Evolutionary conservation across 345 rosid genomes (phyloP).

Genomic region (Moricandia moricandioides): DNA sequence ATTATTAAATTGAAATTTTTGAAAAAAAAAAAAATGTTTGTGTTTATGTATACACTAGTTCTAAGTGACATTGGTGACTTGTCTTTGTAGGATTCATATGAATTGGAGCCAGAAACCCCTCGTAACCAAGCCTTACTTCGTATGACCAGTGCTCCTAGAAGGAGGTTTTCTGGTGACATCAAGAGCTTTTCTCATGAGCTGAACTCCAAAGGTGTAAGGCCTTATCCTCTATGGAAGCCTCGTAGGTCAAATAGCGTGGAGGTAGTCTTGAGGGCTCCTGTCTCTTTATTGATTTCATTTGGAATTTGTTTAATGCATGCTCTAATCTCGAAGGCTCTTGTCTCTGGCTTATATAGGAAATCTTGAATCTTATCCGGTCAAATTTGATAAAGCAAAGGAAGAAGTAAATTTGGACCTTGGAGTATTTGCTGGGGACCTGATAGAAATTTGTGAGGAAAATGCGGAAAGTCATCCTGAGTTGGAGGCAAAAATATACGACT

Average conservation of each 20-base stretch:
- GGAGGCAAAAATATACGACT: constrained; percentile 76
- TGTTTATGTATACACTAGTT: not conserved
- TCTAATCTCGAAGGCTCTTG: constrained; percentile 16
- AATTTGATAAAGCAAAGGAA: constrained; percentile 93
- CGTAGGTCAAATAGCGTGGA: constrained; percentile 67
- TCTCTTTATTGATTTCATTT: not conserved
- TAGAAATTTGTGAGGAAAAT: constrained; percentile 65
- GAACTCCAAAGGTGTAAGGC: constrained; percentile 85
- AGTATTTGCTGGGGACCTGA: constrained; percentile 68
- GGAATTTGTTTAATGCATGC: constrained; percentile 3
- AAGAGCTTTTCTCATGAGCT: constrained; percentile 96
- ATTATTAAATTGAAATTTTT: not conserved
- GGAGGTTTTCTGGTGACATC: constrained; percentile 74
- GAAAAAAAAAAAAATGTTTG: not conserved
- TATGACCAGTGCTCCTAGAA: constrained; percentile 82
- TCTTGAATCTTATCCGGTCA: constrained; percentile 64
- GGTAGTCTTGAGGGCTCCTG: constrained; percentile 40
- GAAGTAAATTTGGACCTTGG: constrained; percentile 89
- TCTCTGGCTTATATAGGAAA: constrained; percentile 49
- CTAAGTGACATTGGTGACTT: not conserved
- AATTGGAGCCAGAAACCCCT: constrained; percentile 76
- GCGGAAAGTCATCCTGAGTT: constrained; percentile 77
- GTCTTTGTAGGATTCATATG: constrained; percentile 35
- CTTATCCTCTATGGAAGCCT: constrained; percentile 85
- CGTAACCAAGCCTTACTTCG: constrained; percentile 86